Evolutionary conservation across 2,329 filamentous ascomycete species (phyloP), one percentile per base, ranked within the genome.

Genomic region (Apiospora marii): DNA sequence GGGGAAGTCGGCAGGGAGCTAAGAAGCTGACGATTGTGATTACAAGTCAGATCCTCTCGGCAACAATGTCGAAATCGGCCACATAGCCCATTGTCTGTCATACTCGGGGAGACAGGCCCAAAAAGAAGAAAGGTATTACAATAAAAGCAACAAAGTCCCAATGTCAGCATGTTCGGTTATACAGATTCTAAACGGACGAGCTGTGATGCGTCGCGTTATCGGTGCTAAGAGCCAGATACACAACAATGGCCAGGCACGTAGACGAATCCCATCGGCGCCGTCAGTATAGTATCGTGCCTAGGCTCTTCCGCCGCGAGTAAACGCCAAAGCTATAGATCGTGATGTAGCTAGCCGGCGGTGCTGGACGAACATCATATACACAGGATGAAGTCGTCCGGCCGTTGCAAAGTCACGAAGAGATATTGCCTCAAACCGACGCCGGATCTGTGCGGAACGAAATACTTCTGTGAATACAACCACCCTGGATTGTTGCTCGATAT

Each of bases 71-170:
- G 10, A 53, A 27, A 27, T 53, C 49, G 22, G 19, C 22, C 22
- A 10, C 37, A 10, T 24, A 51, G 27, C 34, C 34, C 34, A 41
- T 13, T 64, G 34, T 41, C 58, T 41, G 53, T 10, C 10, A 16
- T 61, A 34, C 14, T 22, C 14, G 34, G 30, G 19, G 30, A 61
- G 16, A 3, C 8, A 22, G 30, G 22, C 22, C 8, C 19, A 12
- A 14, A 61, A 34, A 37, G 30, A 37, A 61, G 16, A n/a, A 14
- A 30, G 1, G 2, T 5, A 22, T 16, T 10, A 34, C 24, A 61
- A 27, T 30, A 61, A 61, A 61, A 61, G 53, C 53, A 61, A 58
- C 14, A 58, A 58, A 34, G 27, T 16, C 10, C n/a, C 49, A 51
- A 24, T 27, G n/a, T 14, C 43, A 14, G 16, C 43, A 44, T 44